Evolutionary conservation across 2,329 filamentous ascomycete species (phyloP).

Genomic region (Leptosphaerulina australis): DNA sequence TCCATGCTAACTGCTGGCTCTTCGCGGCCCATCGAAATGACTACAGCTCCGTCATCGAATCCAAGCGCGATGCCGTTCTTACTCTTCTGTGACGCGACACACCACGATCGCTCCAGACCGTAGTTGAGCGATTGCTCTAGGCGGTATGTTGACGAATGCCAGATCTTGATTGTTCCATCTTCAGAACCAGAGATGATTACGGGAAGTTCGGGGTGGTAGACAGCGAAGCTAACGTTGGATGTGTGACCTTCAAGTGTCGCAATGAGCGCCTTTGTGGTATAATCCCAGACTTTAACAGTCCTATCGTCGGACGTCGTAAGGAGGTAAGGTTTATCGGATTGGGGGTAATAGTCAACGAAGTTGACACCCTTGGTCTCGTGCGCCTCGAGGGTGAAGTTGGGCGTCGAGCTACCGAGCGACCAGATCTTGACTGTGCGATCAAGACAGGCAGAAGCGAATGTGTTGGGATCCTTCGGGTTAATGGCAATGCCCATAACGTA

Average conservation of each 20-base stretch:
- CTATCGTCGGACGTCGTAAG: constrained; percentile 96
- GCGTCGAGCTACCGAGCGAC: constrained; percentile 89
- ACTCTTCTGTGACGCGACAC: constrained; percentile 92
- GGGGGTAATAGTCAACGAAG: constrained; percentile 86
- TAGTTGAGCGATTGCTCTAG: constrained; percentile 97
- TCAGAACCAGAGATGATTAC: constrained; percentile 98
- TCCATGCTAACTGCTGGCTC: constrained; percentile 99
- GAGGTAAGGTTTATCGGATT: constrained; percentile 78
- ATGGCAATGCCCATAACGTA: constrained; percentile 97
- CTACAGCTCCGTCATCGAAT: constrained; percentile 96
- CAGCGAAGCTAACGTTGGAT: constrained; percentile 97
- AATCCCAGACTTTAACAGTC: constrained; percentile 98
- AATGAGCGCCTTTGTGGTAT: constrained; percentile 96
- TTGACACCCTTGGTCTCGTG: constrained; percentile 98
- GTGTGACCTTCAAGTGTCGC: constrained; percentile 96
- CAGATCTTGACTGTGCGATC: constrained; percentile 98
- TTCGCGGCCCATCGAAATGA: constrained; percentile 96
- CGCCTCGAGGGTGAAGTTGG: constrained; percentile 96
- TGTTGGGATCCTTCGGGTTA: constrained; percentile 86
- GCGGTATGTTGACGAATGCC: constrained; percentile 97
- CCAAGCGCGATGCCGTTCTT: constrained; percentile 94
- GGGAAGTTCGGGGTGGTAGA: constrained; percentile 95
- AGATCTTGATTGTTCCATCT: constrained; percentile 96
- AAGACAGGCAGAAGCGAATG: constrained; percentile 89
- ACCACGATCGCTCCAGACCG: constrained; percentile 95